Percentiles rank a stretch among this genome's conserved stretches.
phyloP scores from a whole-genome alignment of 2,329 filamentous ascomycete genomes.

The Aspergillus ochraceus region DNA sequence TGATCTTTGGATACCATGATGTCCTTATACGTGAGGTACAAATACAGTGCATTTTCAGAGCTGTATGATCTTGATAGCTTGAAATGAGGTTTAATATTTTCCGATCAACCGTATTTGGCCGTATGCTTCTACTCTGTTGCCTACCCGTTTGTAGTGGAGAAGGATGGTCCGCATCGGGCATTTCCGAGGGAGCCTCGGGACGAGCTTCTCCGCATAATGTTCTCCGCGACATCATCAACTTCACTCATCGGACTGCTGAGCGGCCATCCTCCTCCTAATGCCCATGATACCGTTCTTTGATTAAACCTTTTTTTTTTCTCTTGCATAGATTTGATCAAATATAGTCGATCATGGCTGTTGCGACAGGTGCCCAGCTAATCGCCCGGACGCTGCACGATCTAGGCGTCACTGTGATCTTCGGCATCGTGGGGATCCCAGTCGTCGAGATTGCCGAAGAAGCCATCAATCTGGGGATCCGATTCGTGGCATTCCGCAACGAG shows the following conservation, averaged over 20 bases:
- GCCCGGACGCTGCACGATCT: constrained; percentile 51
- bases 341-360: constrained; percentile 21
- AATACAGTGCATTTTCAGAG: background rate
- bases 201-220: background rate
- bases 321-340: too few relatives aligned
- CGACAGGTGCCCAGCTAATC: constrained; percentile 48
- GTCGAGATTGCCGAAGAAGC: constrained; percentile 59
- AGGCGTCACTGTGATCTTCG: constrained; percentile 53
- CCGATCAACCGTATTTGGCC: background rate
- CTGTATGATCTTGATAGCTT: too few relatives aligned
- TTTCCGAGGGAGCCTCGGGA: background rate
- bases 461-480: constrained; percentile 57
- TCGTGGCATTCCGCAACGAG: constrained; percentile 60
- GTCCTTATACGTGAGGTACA: background rate
- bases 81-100: too few relatives aligned
- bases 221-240: background rate
- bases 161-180: background rate
- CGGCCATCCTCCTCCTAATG: background rate
- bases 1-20: constrained; percentile 18
- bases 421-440: constrained; percentile 56
- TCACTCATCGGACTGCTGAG: background rate
- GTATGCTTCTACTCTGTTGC: background rate
- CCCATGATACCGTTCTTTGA: constrained; percentile 1
- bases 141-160: background rate
- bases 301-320: too few relatives aligned